Evolutionary conservation across 345 rosid species (phyloP).

Genomic region (Citrus glauca): DNA sequence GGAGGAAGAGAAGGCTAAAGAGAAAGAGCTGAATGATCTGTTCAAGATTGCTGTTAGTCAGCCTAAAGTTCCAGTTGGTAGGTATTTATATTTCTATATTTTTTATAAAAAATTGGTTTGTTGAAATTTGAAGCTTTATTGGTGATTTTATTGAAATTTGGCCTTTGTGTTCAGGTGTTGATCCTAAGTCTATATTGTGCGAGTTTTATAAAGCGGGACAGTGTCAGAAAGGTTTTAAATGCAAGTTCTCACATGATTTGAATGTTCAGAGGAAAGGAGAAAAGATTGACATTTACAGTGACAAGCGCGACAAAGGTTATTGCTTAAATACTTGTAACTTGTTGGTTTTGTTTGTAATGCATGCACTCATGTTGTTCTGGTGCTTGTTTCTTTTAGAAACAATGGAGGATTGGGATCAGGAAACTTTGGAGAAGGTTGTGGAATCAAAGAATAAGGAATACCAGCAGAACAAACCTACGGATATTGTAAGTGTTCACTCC

Average conservation of each 20-base stretch:
- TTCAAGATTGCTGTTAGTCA: constrained; percentile 72
- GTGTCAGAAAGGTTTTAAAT: constrained; percentile 62
- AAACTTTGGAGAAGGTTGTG: constrained; percentile 66
- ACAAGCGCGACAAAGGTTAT: constrained; percentile 52
- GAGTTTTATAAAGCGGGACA: constrained; percentile 66
- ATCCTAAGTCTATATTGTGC: constrained; percentile 68
- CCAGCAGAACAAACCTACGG: constrained; percentile 65
- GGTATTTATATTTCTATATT: background rate
- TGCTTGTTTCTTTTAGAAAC: constrained; percentile 28
- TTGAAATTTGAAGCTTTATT: constrained; percentile 1
- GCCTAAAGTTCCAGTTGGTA: constrained; percentile 67
- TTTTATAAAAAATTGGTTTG: background rate
- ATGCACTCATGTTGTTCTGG: background rate
- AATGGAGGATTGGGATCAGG: constrained; percentile 82
- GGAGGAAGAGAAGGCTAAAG: constrained; percentile 55
- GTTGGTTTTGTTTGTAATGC: background rate
- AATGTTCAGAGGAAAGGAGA: constrained; percentile 74
- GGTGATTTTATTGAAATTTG: background rate
- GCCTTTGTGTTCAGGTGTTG: constrained; percentile 47
- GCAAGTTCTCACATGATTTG: constrained; percentile 73
- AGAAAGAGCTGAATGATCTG: constrained; percentile 63
- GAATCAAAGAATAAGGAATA: constrained; percentile 59
- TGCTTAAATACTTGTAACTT: background rate
- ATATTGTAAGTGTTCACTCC: constrained; percentile 43
- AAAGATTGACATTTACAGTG: constrained; percentile 61